Conservation (phyloP, 345 rosid species). For the Hevea brasiliensis region DNA sequence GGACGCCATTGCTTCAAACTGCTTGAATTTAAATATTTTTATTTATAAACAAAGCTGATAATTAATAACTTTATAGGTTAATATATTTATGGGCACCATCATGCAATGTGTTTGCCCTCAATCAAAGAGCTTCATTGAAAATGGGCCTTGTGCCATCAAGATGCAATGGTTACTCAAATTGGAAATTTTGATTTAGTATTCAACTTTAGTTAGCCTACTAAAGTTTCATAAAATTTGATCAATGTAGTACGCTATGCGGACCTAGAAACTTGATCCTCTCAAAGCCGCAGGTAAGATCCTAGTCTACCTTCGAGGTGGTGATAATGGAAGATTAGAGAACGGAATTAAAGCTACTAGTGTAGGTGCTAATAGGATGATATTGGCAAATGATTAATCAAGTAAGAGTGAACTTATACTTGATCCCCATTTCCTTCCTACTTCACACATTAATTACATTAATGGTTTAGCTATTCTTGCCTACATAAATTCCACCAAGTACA, state of each 20-base stretch:
- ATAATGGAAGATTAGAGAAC: slow-evolving; percentile 19
- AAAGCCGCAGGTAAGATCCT: slow-evolving; percentile 62
- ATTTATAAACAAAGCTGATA: too few relatives aligned
- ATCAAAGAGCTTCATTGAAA: slow-evolving; percentile 24
- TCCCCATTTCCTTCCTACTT: background rate
- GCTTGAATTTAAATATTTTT: too few relatives aligned
- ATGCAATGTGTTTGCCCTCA: slow-evolving; percentile 20
- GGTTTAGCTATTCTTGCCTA: background rate
- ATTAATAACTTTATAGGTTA: too few relatives aligned
- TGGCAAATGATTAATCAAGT: slow-evolving; percentile 28
- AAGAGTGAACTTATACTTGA: slow-evolving; percentile 19
- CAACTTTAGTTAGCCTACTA: too few relatives aligned
- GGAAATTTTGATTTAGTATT: too few relatives aligned
- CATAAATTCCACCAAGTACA: background rate
- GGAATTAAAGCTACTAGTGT: too few relatives aligned
- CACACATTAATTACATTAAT: background rate
- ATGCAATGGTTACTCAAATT: slow-evolving; percentile 15
- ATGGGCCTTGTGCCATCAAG: slow-evolving; percentile 17
- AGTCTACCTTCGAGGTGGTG: slow-evolving; percentile 36
- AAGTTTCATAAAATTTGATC: too few relatives aligned
- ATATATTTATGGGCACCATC: too few relatives aligned
- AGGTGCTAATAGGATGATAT: slow-evolving; percentile 46
- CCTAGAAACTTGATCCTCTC: slow-evolving; percentile 42
- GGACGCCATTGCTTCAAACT: too few relatives aligned
- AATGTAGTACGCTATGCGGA: background rate